Conservation (phyloP, 371 early-diverging fungal genomes). For the Rhizopus sp. region DNA sequence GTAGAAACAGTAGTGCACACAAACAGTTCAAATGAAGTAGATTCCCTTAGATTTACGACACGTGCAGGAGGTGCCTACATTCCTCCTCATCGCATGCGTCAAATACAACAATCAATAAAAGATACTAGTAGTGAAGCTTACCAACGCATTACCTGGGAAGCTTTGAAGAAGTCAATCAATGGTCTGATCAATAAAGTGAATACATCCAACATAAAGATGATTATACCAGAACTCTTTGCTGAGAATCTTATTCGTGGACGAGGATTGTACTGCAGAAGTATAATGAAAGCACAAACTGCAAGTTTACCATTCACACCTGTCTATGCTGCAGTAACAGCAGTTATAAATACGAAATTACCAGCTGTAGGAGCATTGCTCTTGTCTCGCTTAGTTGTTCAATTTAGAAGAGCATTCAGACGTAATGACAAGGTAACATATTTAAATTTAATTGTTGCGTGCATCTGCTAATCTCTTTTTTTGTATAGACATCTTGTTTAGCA, state of each 20-base stretch:
- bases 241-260: slow-evolving; percentile 94
- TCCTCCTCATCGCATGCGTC: slow-evolving; percentile 86
- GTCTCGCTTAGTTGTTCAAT: slow-evolving; percentile 84
- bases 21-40: slow-evolving; percentile 27
- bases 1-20: slow-evolving; percentile 13
- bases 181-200: slow-evolving; percentile 97
- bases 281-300: slow-evolving; percentile 93
- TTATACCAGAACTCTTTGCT: slow-evolving; percentile 87
- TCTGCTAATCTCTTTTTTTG: not conserved
- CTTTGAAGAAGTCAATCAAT: slow-evolving; percentile 92
- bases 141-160: slow-evolving; percentile 95
- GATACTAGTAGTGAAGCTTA: slow-evolving; percentile 73
- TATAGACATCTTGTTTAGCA: slow-evolving; percentile 73
- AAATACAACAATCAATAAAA: slow-evolving; percentile 81
- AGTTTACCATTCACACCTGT: slow-evolving; percentile 92
- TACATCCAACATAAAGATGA: slow-evolving; percentile 86
- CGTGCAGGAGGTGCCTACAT: slow-evolving; percentile 88
- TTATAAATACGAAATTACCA: slow-evolving; percentile 94
- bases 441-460: not conserved
- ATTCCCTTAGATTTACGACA: slow-evolving; percentile 33
- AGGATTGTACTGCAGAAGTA: slow-evolving; percentile 84
- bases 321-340: slow-evolving; percentile 86
- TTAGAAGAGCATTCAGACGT: slow-evolving; percentile 87
- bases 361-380: slow-evolving; percentile 89
- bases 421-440: slow-evolving; percentile 79